Evolutionary conservation across 1,284 basidiomycete genomes (phyloP).

Genomic region (Porogramme epimiltina): DNA sequence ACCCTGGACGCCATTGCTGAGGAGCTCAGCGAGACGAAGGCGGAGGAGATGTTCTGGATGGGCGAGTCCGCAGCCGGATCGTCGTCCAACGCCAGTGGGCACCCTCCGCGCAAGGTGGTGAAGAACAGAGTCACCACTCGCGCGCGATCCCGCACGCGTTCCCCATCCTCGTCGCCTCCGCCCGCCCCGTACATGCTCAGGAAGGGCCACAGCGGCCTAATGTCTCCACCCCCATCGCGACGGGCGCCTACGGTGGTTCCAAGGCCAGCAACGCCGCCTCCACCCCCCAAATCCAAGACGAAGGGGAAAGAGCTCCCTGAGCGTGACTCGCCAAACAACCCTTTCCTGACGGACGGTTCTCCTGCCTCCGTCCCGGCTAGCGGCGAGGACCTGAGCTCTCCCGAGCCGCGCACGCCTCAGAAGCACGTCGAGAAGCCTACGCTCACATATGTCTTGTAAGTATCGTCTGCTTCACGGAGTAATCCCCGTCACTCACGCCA

Average conservation of each 20-base stretch:
- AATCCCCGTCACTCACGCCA: background rate
- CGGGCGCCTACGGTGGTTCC: constrained; percentile 27
- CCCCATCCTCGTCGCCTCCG: constrained; percentile 33
- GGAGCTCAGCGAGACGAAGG: constrained; percentile 32
- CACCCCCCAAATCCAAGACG: constrained; percentile 22
- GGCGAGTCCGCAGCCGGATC: constrained; percentile 12
- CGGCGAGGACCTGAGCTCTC: constrained; percentile 10
- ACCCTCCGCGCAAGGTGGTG: constrained; percentile 10
- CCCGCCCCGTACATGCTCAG: constrained; percentile 28
- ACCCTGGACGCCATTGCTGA: constrained; percentile 35
- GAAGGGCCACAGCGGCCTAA: constrained; percentile 29
- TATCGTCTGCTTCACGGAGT: constrained; percentile 19
- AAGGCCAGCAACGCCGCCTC: constrained; percentile 21
- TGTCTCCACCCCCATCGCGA: constrained; percentile 39
- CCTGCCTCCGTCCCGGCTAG: constrained; percentile 11
- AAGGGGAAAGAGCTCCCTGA: constrained; percentile 30
- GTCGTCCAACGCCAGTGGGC: constrained; percentile 5
- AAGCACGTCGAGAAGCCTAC: constrained; percentile 47
- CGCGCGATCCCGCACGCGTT: constrained; percentile 27
- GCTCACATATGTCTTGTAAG: constrained; percentile 60
- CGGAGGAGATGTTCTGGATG: constrained; percentile 39
- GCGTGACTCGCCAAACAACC: constrained; percentile 57
- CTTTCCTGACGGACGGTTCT: constrained; percentile 40
- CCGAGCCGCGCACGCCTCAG: constrained; percentile 22
- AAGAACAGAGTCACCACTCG: constrained; percentile 21